These are phyloP conservation scores for Ensete ventricosum DNA, from an alignment of 176 grass and related monocot genomes.

Conservation along the genomic window DNA sequence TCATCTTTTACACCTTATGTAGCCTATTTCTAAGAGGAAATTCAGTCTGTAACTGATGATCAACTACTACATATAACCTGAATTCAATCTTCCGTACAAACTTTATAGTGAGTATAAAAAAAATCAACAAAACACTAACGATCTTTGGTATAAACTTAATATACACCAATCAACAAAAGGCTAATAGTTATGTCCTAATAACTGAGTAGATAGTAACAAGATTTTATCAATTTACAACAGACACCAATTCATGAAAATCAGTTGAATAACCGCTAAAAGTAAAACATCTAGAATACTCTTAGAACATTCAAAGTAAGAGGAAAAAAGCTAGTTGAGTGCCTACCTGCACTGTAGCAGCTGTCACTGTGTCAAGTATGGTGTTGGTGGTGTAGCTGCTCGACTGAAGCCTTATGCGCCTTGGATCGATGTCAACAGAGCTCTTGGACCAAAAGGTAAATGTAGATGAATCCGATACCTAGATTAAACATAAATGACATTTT, in stretches of 20 bases:
- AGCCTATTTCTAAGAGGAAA: no score
- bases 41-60: no score
- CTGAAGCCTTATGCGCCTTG: slow-evolving; percentile 83
- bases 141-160: neutral
- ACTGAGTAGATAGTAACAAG: neutral
- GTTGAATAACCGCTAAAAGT: neutral
- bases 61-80: no score
- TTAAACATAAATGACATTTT: slow-evolving; percentile 10
- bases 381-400: slow-evolving; percentile 92
- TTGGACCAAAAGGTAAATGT: slow-evolving; percentile 97
- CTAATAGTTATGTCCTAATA: neutral
- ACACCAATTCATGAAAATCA: no score
- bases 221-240: neutral
- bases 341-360: slow-evolving; percentile 93
- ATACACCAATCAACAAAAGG: no score
- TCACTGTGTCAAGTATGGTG: slow-evolving; percentile 91
- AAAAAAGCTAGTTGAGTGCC: neutral
- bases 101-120: no score
- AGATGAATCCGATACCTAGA: slow-evolving; percentile 79
- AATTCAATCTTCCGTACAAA: no score
- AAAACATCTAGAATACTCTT: neutral
- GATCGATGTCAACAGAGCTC: slow-evolving; percentile 77
- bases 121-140: neutral
- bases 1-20: no score
- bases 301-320: neutral